These are phyloP conservation scores for Phytophthora crassamura DNA, from an alignment of 352 stramenopile species.

Conservation along the genomic window DNA sequence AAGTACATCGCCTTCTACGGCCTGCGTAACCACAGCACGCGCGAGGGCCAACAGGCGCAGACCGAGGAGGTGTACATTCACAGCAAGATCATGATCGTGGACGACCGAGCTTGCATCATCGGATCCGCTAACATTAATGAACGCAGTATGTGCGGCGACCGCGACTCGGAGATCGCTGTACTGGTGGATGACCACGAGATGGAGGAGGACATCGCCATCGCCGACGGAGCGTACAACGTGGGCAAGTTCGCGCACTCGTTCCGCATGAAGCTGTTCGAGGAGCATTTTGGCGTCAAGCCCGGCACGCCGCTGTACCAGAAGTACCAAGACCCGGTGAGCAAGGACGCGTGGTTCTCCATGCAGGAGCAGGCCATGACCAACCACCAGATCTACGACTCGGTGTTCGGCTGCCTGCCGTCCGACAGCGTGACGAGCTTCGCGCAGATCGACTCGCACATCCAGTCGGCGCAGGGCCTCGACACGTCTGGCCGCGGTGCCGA, in stretches of 20 bases:
- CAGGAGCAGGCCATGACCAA: constrained; percentile 88
- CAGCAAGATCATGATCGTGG: constrained; percentile 92
- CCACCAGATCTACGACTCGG: constrained; percentile 83
- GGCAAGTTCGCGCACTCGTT: constrained; percentile 88
- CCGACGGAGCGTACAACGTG: constrained; percentile 51
- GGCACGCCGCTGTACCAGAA: constrained; percentile 59
- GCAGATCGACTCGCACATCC: constrained; percentile 69
- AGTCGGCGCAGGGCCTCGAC: constrained; percentile 36
- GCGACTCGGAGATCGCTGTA: constrained; percentile 89
- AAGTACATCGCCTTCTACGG: constrained; percentile 91
- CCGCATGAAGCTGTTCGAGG: constrained; percentile 87
- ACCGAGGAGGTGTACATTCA: constrained; percentile 91
- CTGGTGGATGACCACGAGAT: constrained; percentile 83
- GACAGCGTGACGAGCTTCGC: constrained; percentile 75
- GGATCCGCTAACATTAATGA: constrained; percentile 91
- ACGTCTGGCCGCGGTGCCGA: constrained; percentile 40
- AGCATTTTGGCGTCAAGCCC: constrained; percentile 77
- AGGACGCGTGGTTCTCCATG: constrained; percentile 82
- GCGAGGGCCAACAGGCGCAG: constrained; percentile 44
- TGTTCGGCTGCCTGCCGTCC: constrained; percentile 82
- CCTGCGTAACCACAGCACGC: constrained; percentile 65
- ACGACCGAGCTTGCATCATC: constrained; percentile 83
- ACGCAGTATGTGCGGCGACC: constrained; percentile 86
- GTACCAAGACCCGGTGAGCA: constrained; percentile 67
- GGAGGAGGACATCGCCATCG: constrained; percentile 60